Evolutionary conservation across 108 stramenopile species (phyloP).

Genomic region (Fistulifera pelliculosa): DNA sequence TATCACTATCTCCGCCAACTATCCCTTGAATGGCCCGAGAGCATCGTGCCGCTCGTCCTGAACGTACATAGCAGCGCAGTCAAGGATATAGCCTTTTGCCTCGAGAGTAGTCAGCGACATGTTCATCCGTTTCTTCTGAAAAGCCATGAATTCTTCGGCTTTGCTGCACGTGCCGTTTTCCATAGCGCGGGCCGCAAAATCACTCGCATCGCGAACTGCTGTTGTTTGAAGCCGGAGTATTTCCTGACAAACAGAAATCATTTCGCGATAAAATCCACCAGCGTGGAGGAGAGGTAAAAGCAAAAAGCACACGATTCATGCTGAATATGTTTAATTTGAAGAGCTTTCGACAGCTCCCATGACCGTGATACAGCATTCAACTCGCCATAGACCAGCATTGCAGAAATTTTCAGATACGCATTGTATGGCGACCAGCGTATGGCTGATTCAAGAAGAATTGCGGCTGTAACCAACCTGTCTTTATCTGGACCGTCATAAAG

Average conservation of each 20-base stretch:
- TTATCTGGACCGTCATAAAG: slow-evolving; percentile 8
- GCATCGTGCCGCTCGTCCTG: slow-evolving; percentile 19
- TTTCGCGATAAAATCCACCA: slow-evolving; percentile 66
- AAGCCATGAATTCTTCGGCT: slow-evolving; percentile 58
- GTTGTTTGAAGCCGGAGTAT: slow-evolving; percentile 50
- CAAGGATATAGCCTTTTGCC: slow-evolving; percentile 61
- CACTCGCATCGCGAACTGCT: slow-evolving; percentile 48
- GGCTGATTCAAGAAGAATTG: slow-evolving; percentile 52
- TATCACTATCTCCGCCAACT: slow-evolving; percentile 53
- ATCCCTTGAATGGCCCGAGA: slow-evolving; percentile 52
- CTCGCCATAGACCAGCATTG: slow-evolving; percentile 39
- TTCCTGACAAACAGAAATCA: slow-evolving; percentile 32
- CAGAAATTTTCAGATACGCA: slow-evolving; percentile 60
- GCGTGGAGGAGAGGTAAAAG: slow-evolving; percentile 46
- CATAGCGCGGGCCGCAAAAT: slow-evolving; percentile 49
- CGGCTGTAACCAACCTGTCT: slow-evolving; percentile 21
- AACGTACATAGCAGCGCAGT: slow-evolving; percentile 49
- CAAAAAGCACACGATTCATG: slow-evolving; percentile 66
- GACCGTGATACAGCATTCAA: slow-evolving; percentile 37
- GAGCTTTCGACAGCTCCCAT: slow-evolving; percentile 33
- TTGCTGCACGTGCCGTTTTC: slow-evolving; percentile 52
- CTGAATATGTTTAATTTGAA: slow-evolving; percentile 73
- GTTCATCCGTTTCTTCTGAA: slow-evolving; percentile 61
- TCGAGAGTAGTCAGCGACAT: slow-evolving; percentile 42
- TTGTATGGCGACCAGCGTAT: slow-evolving; percentile 70